Evolutionary conservation across 495 filamentous ascomycete species (phyloP).

Genomic region (Evernia prunastri): DNA sequence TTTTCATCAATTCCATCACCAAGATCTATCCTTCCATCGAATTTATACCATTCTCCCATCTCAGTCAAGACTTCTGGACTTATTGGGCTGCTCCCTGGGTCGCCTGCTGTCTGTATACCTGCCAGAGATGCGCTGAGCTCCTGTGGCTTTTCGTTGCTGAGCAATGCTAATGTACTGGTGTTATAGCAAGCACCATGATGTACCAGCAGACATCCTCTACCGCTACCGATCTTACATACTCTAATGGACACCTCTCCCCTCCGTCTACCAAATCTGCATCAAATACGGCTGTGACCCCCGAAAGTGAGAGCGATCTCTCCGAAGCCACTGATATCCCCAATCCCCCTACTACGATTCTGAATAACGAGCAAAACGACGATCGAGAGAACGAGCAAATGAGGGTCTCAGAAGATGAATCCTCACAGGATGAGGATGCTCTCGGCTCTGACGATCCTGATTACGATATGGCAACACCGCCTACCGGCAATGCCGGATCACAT

Average conservation of each 20-base stretch:
- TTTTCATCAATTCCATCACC: conserved; percentile 28
- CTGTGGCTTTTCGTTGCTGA: background rate
- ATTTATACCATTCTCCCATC: background rate
- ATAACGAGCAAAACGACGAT: conserved; percentile 21
- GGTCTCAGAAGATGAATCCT: conserved; percentile 41
- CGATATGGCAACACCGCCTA: conserved; percentile 57
- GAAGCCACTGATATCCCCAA: conserved; percentile 40
- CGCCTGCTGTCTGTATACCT: conserved; percentile 17
- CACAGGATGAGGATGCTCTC: conserved; percentile 57
- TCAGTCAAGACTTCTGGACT: conserved; percentile 4
- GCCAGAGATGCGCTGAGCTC: conserved; percentile 14
- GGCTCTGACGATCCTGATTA: conserved; percentile 78
- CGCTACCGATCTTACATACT: conserved; percentile 18
- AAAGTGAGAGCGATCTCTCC: conserved; percentile 48
- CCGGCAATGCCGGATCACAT: conserved; percentile 42
- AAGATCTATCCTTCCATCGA: conserved; percentile 20
- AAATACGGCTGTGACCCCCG: conserved; percentile 33
- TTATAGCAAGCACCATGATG: conserved; percentile 28
- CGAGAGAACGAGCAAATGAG: conserved; percentile 31
- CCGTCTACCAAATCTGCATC: conserved; percentile 24
- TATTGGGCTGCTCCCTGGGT: conserved; percentile 16
- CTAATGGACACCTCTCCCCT: conserved; percentile 28
- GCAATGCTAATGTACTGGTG: conserved; percentile 27
- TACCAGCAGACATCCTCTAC: conserved; percentile 21
- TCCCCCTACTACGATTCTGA: conserved; percentile 29